A percentile compares a stretch with the other conserved stretches of the same genome.
Evolutionary conservation across 805 yeast genomes (phyloP).

Genomic region (Sugiyamaella qingdaonensis): DNA sequence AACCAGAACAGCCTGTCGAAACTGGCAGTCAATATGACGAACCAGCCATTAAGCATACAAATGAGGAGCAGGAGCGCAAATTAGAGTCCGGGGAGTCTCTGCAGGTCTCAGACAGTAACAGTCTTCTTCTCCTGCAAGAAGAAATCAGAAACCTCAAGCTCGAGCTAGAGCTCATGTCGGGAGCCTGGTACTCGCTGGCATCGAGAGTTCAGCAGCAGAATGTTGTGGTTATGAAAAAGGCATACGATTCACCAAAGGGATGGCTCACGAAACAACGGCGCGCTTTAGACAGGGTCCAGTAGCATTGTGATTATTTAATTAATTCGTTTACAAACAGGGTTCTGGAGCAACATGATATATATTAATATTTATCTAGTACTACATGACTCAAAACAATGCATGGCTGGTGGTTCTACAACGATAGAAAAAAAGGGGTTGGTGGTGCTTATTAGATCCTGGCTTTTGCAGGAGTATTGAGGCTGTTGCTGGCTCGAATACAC

Average conservation of each 20-base stretch:
- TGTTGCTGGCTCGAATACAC: constrained; percentile 1
- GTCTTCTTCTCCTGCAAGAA: background rate
- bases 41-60: background rate
- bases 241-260: constrained; percentile 26
- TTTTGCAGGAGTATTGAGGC: background rate
- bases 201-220: constrained; percentile 28
- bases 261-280: constrained; percentile 29
- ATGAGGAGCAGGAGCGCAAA: background rate
- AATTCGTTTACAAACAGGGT: too few species aligned
- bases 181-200: constrained; percentile 29
- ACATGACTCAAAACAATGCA: background rate
- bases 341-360: background rate
- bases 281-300: constrained; percentile 19
- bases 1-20: background rate
- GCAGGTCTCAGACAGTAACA: background rate
- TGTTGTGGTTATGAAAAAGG: constrained; percentile 22
- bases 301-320: background rate
- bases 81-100: background rate
- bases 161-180: constrained; percentile 24
- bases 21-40: background rate
- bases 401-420: too few species aligned
- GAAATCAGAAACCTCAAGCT: constrained; percentile 2
- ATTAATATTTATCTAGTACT: background rate
- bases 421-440: too few species aligned
- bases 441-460: background rate